Conservation (phyloP, 345 rosid genomes). For the Gossypium rotundifolium region DNA sequence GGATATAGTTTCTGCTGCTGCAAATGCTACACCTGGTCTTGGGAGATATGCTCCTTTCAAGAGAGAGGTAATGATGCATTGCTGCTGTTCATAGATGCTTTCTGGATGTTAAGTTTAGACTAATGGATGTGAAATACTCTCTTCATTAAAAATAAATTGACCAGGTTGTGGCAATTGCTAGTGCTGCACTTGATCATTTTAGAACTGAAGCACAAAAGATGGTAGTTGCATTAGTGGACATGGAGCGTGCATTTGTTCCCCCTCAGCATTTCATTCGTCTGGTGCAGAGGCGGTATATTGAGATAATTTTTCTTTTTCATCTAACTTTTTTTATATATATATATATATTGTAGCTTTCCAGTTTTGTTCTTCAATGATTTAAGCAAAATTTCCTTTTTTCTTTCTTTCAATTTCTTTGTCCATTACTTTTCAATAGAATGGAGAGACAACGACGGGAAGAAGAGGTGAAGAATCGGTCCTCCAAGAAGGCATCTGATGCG, state of each 20-base stretch:
- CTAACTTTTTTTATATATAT: not conserved
- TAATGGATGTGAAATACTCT: not conserved
- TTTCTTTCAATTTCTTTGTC: not conserved
- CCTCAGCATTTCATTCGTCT: slow-evolving; percentile 98
- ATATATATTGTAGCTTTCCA: not conserved
- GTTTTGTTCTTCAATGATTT: not conserved
- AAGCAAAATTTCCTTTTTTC: not conserved
- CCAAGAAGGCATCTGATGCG: slow-evolving; percentile 37
- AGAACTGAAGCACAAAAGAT: slow-evolving; percentile 89
- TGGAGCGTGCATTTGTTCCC: slow-evolving; percentile 99
- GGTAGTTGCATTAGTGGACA: slow-evolving; percentile 97
- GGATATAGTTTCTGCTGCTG: slow-evolving; percentile 84
- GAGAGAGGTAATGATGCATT: slow-evolving; percentile 62
- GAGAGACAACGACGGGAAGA: slow-evolving; percentile 98
- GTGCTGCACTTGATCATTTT: slow-evolving; percentile 84
- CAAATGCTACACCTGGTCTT: slow-evolving; percentile 94
- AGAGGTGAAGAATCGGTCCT: slow-evolving; percentile 68
- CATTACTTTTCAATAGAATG: slow-evolving; percentile 47
- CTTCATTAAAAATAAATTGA: slow-evolving; percentile 3
- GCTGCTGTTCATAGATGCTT: not conserved
- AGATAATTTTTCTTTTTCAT: not conserved
- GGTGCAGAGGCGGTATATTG: slow-evolving; percentile 80
- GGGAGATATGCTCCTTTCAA: slow-evolving; percentile 98
- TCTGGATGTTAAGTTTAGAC: not conserved
- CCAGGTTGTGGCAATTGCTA: slow-evolving; percentile 89